Percentiles rank a stretch among this genome's conserved stretches.
Conservation (phyloP, 768 basidiomycete genomes). For the Phylloporus arenicola region DNA sequence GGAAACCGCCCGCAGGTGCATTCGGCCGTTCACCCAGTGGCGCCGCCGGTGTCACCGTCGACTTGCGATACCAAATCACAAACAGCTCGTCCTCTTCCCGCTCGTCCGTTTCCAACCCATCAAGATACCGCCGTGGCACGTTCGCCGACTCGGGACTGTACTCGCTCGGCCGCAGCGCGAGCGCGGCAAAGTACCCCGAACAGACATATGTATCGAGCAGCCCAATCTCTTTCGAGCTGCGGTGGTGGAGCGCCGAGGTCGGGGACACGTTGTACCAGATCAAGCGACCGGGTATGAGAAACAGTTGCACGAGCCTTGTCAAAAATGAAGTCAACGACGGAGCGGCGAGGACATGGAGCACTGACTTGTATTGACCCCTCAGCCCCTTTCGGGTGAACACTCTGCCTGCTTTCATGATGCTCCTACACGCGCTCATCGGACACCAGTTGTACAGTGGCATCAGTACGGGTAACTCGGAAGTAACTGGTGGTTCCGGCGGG, state of each 20-base stretch:
- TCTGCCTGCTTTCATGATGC: conserved; percentile 68
- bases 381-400: conserved; percentile 67
- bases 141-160: conserved; percentile 48
- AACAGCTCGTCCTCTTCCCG: conserved; percentile 85
- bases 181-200: conserved; percentile 80
- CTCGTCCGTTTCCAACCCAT: conserved; percentile 86
- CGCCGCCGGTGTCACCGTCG: conserved; percentile 12
- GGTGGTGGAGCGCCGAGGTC: conserved; percentile 50
- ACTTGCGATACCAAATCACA: conserved; percentile 64
- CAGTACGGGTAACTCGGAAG: conserved; percentile 54
- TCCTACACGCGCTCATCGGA: conserved; percentile 68
- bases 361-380: conserved; percentile 75
- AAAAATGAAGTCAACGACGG: neutral
- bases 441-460: conserved; percentile 84
- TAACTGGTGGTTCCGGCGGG: conserved; percentile 49
- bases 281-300: conserved; percentile 72
- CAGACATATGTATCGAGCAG: conserved; percentile 75
- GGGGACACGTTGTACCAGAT: conserved; percentile 65
- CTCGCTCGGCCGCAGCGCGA: conserved; percentile 58
- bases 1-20: conserved; percentile 14
- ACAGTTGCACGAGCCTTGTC: conserved; percentile 59
- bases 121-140: conserved; percentile 73
- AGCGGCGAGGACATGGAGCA: conserved; percentile 1
- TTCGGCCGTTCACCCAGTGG: conserved; percentile 11
- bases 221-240: conserved; percentile 49